Evolutionary conservation across 192 early-diverging fungal species (phyloP).

Genomic region (Coemansia sp.): DNA sequence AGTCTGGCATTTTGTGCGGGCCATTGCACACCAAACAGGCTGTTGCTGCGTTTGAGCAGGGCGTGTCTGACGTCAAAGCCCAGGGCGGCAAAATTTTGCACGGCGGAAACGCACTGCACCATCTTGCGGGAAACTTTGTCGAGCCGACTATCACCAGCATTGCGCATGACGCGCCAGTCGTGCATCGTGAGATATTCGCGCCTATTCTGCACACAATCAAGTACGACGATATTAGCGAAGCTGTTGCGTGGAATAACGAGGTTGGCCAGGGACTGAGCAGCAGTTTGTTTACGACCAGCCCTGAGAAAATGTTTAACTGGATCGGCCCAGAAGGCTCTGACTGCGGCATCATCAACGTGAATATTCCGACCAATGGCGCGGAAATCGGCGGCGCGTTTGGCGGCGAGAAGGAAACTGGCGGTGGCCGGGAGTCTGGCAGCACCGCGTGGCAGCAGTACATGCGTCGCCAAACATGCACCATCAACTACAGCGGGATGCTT

Average conservation of each 20-base stretch:
- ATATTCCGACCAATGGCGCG: conserved; percentile 95
- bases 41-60: conserved; percentile 71
- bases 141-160: conserved; percentile 90
- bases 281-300: conserved; percentile 80
- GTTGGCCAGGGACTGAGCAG: conserved; percentile 86
- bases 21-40: conserved; percentile 88
- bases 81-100: conserved; percentile 85
- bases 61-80: conserved; percentile 72
- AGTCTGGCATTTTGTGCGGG: conserved; percentile 81
- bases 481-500: conserved; percentile 84
- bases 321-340: conserved; percentile 88
- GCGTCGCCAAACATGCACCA: conserved; percentile 75
- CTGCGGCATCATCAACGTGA: conserved; percentile 91
- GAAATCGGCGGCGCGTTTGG: conserved; percentile 98
- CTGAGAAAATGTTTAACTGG: conserved; percentile 87
- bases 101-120: conserved; percentile 76
- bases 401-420: conserved; percentile 96
- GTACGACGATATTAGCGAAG: conserved; percentile 77
- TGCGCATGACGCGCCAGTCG: conserved; percentile 68
- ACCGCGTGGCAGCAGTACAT: conserved; percentile 95
- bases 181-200: conserved; percentile 93
- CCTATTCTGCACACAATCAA: conserved; percentile 89
- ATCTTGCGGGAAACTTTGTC: conserved; percentile 85
- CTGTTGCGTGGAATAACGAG: conserved; percentile 83
- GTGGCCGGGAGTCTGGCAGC: conserved; percentile 88